Evolutionary conservation across 2,329 filamentous ascomycete species (phyloP), one percentile per base, ranked within the genome.

Genomic region (Aspergillus quadrilineatus): DNA sequence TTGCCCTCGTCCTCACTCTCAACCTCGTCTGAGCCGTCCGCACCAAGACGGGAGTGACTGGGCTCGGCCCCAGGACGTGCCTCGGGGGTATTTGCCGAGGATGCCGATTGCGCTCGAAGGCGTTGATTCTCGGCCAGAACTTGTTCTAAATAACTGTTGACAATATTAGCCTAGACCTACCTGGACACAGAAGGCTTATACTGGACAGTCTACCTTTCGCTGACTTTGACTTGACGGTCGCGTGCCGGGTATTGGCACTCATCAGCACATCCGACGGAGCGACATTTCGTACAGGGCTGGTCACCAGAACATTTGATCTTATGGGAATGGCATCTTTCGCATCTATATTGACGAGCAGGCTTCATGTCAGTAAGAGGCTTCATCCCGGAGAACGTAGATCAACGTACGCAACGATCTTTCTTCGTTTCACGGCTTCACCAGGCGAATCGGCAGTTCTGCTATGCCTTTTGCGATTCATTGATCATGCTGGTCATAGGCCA

Each of bases 261-360:
- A 41, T 68, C 67, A 0, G 70, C 67, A 53, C 69, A 70, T 4
- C 73, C 73, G 0, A 75, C 72, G 6, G 67, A 60, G 39, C 65
- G 65, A 53, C 77, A 79, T 39, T 76, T 73, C 34, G 63, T 66
- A 54, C 77, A 80, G 1, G 77, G 77, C 26, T 71, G 69, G 3
- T 73, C 71, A 1, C 77, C 77, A 0, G 77, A 79, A 54, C 77
- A 79, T 59, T 77, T 79, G 28, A 79, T 77, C 58, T 80, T 79
- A 30, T 78, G 77, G 0, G 69, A 60, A 64, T 79, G 77, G 49
- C 77, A 79, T 58, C 76, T 65, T 59, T 75, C 72, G 46, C 77
- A 79, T 4, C 71, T 71, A 56, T 43, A 22, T 22, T 30, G 10
- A 8, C 37, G 6, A 15, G 32, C 10, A 28, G 30, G 9, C 44